Base-by-base conservation (phyloP, 129 eudicot genomes). In the Lactuca saligna region DNA sequence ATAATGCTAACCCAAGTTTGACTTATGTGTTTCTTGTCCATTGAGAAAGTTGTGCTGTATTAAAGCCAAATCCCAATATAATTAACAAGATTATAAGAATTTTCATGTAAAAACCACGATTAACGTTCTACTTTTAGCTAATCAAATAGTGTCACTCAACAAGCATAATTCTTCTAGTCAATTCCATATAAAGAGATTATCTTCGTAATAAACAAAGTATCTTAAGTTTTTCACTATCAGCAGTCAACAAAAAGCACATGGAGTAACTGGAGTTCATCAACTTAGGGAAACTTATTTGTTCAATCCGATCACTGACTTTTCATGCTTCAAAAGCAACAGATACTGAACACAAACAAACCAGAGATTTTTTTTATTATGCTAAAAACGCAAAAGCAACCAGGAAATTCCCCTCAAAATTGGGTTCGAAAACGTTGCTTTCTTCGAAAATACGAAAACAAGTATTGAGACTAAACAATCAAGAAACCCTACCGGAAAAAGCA, bases 1-100 rank as follows among this genome's bases (percentile, higher is more conserved):
- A 88, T 63, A 66, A 80, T 88, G 31, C 69, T 73, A 49, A 79
- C 83, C 95, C 90, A 87, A 50, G 59, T 73, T 67, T 59, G 68
- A 48, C 80, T 29, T 46, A 67, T 76, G 42, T 54, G 10, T 15
- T 37, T 75, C 41, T 72, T 37, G 63, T 77, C 82, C 91, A 86
- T 85, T 39, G 61, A 55, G 42, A 67, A 70, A 12, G 54, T 63
- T 75, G 48, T 20, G 20, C 20, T 29, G 46, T 64, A 63, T 25
- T 25, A 25, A 25, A 25, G 29, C 29, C 29, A 25, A 25, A 25
- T 25, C 29, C 29, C 29, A 25, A 25, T 25, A 25, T 25, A 25
- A 25, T 25, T 25, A 25, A 25, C 29, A 25, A 25, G 38, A 35
- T 4, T 35, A 4, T 35, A 35, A 4, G 38, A 35, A 2, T 4